Conservation (phyloP, 805 yeast species). For the Wickerhamomyces strasburgensis region DNA sequence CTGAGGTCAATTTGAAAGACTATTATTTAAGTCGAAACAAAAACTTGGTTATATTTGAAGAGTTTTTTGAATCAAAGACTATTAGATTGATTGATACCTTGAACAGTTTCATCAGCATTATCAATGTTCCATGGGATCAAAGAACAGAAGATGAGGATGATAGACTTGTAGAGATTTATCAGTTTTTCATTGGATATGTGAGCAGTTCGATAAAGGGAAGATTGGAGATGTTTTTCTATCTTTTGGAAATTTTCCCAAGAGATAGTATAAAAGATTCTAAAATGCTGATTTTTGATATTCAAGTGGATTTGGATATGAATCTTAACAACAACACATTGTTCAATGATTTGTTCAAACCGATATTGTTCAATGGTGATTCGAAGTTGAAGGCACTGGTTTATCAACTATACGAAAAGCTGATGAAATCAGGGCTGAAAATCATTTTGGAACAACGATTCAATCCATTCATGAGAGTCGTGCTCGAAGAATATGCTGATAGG, state of each 20-base stretch:
- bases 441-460: constrained; percentile 19
- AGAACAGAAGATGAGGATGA: background rate
- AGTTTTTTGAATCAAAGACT: constrained; percentile 28
- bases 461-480: constrained; percentile 6
- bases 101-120: constrained; percentile 8
- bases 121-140: background rate
- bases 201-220: constrained; percentile 6
- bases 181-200: constrained; percentile 8
- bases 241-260: constrained; percentile 22
- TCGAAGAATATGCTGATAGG: constrained; percentile 3
- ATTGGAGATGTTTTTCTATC: constrained; percentile 17
- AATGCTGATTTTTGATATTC: constrained; percentile 18
- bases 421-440: constrained; percentile 8
- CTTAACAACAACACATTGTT: constrained; percentile 3
- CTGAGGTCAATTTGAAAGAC: constrained; percentile 26
- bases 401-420: constrained; percentile 10
- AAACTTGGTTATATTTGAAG: constrained; percentile 29
- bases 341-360: constrained; percentile 16
- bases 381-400: constrained; percentile 10
- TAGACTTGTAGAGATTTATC: constrained; percentile 2
- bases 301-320: constrained; percentile 3
- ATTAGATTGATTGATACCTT: constrained; percentile 20
- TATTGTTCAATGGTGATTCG: constrained; percentile 9
- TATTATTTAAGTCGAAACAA: constrained; percentile 27
- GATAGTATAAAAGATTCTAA: constrained; percentile 1